Percentiles rank a stretch among this genome's conserved stretches.
phyloP scores from a whole-genome alignment of 257 asterid species.

The Prunella vulgaris region DNA sequence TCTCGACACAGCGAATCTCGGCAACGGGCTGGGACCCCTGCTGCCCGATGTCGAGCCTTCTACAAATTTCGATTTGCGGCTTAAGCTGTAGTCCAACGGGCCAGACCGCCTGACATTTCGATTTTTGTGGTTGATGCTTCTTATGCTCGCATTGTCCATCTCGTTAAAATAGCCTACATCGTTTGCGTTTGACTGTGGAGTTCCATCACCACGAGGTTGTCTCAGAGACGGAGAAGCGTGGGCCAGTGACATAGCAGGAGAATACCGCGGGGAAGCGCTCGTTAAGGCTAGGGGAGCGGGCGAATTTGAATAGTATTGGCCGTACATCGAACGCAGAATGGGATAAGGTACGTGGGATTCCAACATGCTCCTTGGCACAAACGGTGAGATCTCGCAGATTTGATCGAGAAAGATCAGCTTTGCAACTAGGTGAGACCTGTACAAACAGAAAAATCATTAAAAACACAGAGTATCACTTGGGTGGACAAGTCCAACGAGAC shows the following conservation, averaged over 20 bases:
- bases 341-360: constrained; percentile 79
- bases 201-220: constrained; percentile 51
- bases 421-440: constrained; percentile 72
- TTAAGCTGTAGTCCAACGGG: constrained; percentile 76
- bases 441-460: not conserved
- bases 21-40: constrained; percentile 91
- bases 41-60: constrained; percentile 85
- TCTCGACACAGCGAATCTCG: constrained; percentile 90
- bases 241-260: constrained; percentile 66
- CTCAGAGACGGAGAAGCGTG: constrained; percentile 75
- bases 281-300: constrained; percentile 47
- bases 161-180: constrained; percentile 67
- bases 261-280: constrained; percentile 65
- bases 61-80: constrained; percentile 53
- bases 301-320: constrained; percentile 75
- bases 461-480: not conserved
- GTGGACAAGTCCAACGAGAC: too few species aligned
- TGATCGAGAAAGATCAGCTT: constrained; percentile 94
- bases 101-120: constrained; percentile 79
- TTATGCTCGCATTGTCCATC: constrained; percentile 36
- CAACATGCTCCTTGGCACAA: constrained; percentile 75
- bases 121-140: constrained; percentile 45
- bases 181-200: constrained; percentile 44
- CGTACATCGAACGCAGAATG: constrained; percentile 79
- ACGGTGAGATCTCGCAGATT: constrained; percentile 78